phyloP scores from a whole-genome alignment of 2,329 filamentous ascomycete genomes.

The Aspergillus novofumigatus region DNA sequence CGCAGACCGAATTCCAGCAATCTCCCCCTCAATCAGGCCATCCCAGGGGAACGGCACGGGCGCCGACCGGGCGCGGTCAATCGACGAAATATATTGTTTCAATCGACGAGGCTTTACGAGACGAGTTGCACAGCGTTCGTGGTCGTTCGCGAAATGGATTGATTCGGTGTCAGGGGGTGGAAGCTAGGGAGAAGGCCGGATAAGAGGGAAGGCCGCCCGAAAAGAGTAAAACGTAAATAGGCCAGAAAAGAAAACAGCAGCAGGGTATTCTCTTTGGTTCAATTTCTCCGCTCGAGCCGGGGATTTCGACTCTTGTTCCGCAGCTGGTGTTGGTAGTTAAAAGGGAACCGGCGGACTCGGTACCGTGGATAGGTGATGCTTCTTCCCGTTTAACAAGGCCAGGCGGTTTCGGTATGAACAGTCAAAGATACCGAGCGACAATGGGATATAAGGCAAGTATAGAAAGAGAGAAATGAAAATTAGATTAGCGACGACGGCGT shows the following conservation, averaged over 20 bases:
- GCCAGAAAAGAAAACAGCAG: conserved; percentile 6
- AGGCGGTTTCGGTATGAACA: neutral
- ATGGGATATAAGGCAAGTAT: neutral
- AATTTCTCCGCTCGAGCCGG: conserved; percentile 6
- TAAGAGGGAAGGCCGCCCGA: conserved; percentile 18
- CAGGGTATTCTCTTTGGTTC: neutral
- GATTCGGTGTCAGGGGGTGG: neutral
- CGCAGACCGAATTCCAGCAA: conserved; percentile 12
- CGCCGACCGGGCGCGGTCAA: neutral
- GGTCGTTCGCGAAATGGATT: neutral
- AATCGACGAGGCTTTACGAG: neutral
- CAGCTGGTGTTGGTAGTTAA: conserved; percentile 5
- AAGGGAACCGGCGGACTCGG: conserved; percentile 12
- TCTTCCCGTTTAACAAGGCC: neutral
- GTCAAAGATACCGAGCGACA: neutral
- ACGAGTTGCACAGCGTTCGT: neutral
- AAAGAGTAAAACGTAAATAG: conserved; percentile 36
- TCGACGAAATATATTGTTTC: neutral
- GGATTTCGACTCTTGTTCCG: conserved; percentile 16
- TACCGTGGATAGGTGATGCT: conserved; percentile 16
- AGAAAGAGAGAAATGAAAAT: neutral
- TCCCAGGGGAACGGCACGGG: conserved; percentile 18
- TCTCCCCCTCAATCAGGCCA: conserved; percentile 25
- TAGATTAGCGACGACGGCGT: neutral
- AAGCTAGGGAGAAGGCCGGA: neutral